A percentile compares a stretch with the other conserved stretches of the same genome.
Evolutionary conservation across 1,284 basidiomycete species (phyloP).

Genomic region (Vanrija humicola): DNA sequence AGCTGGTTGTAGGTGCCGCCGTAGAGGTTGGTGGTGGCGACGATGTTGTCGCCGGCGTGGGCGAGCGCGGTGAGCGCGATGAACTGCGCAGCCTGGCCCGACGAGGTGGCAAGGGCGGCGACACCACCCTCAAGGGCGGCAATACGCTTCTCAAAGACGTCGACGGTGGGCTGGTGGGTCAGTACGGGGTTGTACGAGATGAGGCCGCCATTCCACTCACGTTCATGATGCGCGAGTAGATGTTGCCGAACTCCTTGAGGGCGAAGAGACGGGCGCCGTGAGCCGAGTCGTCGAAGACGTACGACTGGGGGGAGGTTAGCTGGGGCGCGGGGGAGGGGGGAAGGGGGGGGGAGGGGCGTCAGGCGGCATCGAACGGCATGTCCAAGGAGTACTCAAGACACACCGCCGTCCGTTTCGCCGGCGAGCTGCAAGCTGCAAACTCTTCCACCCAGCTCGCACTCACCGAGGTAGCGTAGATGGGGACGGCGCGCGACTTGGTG

Average conservation of each 20-base stretch:
- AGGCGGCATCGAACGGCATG: no score
- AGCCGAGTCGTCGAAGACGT: conserved; percentile 73
- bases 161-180: conserved; percentile 60
- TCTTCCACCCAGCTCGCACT: no score
- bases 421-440: no score
- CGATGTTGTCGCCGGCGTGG: conserved; percentile 72
- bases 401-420: no score
- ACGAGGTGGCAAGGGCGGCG: conserved; percentile 72
- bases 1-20: conserved; percentile 84
- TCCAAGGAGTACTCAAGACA: no score
- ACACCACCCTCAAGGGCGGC: conserved; percentile 74
- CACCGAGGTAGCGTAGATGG: conserved; percentile 18
- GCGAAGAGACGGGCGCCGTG: conserved; percentile 81
- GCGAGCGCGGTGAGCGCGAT: conserved; percentile 67
- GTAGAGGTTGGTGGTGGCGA: conserved; percentile 66
- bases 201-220: conserved; percentile 5
- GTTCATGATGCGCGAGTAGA: conserved; percentile 75
- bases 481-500: conserved; percentile 19
- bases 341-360: neutral
- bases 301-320: conserved; percentile 56
- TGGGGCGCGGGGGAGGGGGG: neutral
- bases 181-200: neutral
- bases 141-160: conserved; percentile 79
- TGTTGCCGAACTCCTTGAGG: conserved; percentile 65
- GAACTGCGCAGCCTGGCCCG: conserved; percentile 78